Base-by-base conservation (phyloP, 108 stramenopile species). In the Fistulifera solaris region DNA sequence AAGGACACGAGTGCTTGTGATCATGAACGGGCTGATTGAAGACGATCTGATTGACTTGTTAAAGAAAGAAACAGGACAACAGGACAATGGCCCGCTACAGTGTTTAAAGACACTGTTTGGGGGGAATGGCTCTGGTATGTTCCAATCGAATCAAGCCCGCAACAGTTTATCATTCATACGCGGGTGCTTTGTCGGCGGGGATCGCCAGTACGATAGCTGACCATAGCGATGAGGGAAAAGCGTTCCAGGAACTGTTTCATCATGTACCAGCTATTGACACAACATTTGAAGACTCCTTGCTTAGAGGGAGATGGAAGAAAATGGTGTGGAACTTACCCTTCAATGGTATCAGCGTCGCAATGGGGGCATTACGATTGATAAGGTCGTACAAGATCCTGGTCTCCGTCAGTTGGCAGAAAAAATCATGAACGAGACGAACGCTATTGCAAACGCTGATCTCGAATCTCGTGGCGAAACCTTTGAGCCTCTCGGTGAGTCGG, bases 1-100 rank as follows among this genome's bases (percentile, higher is more conserved):
- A n/a, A 50, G 40, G 7, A 88, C 84, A 0, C 65, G 85, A 5
- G 61, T 93, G 17, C 40, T 89, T 11, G 73, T 69, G 6, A 85
- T 93, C 18, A 93, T 89, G 85, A 93, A 93, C 58, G 91, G 91
- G 7, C 50, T 93, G 42, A 72, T 87, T 26, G 90, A 93, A 45
- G 77, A 86, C 40, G 90, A 93, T 58, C 41, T 93, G 21, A 56
- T 84, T 18, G 31, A 27, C 0, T 46, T 62, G 55, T 41, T 83
- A 16, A 59, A 65, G 38, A 26, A 71, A 22, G 27, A 54, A n/a
- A 23, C 25, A 24, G 39, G n/a, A 55, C 48, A 58, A 40, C 22
- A 63, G 27, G 31, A 27, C 42, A 48, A 44, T 45, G 35, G 50
- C 42, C 35, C 3, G 16, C 16, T 15, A 54, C 14, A 65, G 64